A percentile compares a stretch with the other conserved stretches of the same genome.
Conservation (phyloP, 305 asterid genomes). For the Solanum aculeatissimum region DNA sequence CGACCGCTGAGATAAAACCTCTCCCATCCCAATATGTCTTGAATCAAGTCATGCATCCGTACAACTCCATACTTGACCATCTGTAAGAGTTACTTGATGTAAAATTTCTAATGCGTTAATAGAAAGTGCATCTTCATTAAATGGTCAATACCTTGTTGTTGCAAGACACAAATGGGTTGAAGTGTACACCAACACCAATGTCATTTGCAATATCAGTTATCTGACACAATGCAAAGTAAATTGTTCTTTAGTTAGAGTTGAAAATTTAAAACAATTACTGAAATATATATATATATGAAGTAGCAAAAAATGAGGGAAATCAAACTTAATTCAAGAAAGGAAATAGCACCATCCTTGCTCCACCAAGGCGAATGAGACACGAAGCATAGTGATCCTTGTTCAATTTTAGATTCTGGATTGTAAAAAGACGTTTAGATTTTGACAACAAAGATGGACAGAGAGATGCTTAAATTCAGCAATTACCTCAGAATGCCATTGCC, state of each 20-base stretch:
- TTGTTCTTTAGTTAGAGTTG: not conserved
- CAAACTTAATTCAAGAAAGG: not conserved
- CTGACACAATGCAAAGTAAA: conserved; percentile 18
- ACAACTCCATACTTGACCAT: conserved; percentile 79
- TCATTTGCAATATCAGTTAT: conserved; percentile 53
- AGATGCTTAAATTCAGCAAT: conserved; percentile 3
- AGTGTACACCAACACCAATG: conserved; percentile 79
- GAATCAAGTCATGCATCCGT: conserved; percentile 57
- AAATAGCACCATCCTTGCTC: conserved; percentile 59
- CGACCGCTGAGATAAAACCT: conserved; percentile 84
- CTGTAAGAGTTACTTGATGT: conserved; percentile 21
- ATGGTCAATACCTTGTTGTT: conserved; percentile 35
- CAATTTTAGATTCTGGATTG: conserved; percentile 52
- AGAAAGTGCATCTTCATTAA: conserved; percentile 2
- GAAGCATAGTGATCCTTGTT: conserved; percentile 73
- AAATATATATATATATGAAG: not conserved
- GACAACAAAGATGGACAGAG: not conserved
- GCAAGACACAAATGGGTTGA: conserved; percentile 65
- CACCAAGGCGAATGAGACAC: conserved; percentile 69
- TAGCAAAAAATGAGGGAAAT: not conserved
- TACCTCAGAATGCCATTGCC: conserved; percentile 78
- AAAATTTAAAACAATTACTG: not conserved
- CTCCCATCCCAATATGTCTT: conserved; percentile 62
- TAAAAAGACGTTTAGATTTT: conserved; percentile 12
- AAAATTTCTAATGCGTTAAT: conserved; percentile 4